Conservation (phyloP, 345 rosid species). For the Cardiospermum halicacabum region DNA sequence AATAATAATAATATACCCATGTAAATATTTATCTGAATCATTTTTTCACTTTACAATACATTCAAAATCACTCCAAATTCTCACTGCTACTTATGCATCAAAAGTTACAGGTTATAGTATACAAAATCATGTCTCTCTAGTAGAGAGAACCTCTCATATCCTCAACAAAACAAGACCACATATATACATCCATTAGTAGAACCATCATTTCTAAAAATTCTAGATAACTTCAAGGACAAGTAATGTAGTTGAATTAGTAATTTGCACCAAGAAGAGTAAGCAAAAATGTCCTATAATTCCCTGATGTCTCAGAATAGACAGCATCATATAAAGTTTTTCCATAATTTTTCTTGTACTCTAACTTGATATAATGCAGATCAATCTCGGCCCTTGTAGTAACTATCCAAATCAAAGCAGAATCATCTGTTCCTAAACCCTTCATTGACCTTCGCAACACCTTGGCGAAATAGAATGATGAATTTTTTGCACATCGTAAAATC, state of each 20-base stretch:
- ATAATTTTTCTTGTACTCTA: constrained; percentile 44
- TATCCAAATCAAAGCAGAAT: constrained; percentile 47
- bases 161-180: neutral
- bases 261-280: constrained; percentile 49
- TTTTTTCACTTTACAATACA: too few species aligned
- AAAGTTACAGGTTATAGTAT: neutral
- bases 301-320: constrained; percentile 55
- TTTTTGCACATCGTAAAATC: constrained; percentile 50
- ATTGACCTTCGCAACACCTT: constrained; percentile 52
- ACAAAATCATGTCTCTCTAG: neutral
- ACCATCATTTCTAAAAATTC: neutral
- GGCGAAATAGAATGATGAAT: constrained; percentile 49
- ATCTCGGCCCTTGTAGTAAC: constrained; percentile 51
- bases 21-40: too few species aligned
- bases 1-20: too few species aligned
- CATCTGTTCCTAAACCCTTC: constrained; percentile 63
- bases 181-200: too few species aligned
- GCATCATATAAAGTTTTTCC: constrained; percentile 42
- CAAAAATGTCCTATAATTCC: constrained; percentile 51
- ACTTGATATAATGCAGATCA: constrained; percentile 49
- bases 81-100: neutral
- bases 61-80: neutral
- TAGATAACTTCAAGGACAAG: neutral
- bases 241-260: neutral
- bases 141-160: neutral